Conservation (phyloP, 768 basidiomycete genomes). For the Clitopilus hobsonii region DNA sequence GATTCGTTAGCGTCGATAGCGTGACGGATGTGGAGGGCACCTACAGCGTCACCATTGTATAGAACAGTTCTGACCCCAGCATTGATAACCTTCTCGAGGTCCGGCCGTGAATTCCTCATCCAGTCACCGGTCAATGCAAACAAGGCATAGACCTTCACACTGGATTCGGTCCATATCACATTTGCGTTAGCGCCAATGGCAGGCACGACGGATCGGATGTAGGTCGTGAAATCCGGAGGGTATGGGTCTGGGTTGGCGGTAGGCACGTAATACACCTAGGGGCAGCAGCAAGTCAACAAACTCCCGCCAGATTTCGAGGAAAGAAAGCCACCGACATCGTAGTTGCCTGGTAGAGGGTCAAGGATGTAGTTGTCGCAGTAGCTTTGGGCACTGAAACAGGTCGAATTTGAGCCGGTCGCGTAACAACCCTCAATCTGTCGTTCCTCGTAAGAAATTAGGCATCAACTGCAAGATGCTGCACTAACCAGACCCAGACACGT, state of each 20-base stretch:
- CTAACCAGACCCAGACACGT: constrained; percentile 39
- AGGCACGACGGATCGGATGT: constrained; percentile 22
- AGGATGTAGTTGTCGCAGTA: constrained; percentile 57
- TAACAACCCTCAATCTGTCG: constrained; percentile 49
- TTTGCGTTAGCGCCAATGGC: constrained; percentile 39
- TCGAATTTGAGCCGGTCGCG: constrained; percentile 36
- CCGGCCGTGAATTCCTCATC: no score
- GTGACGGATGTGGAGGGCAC: no score
- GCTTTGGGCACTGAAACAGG: constrained; percentile 51
- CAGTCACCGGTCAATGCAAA: constrained; percentile 42
- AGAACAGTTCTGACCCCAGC: no score
- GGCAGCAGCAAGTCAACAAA: neutral
- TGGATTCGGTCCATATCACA: constrained; percentile 34
- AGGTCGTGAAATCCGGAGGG: constrained; percentile 35
- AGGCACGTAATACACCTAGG: constrained; percentile 45
- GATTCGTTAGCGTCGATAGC: no score
- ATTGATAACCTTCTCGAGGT: no score
- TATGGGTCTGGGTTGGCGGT: constrained; percentile 42
- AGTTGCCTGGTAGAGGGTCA: constrained; percentile 47
- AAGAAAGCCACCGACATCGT: constrained; percentile 32
- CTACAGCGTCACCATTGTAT: no score
- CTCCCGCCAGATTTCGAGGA: neutral
- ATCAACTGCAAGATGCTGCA: neutral
- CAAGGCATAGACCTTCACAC: constrained; percentile 49
- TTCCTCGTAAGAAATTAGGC: neutral